Percentiles rank a stretch among this genome's conserved stretches.
Conservation (phyloP, 139 green algal genomes). For the Yamagishiella unicocca region DNA sequence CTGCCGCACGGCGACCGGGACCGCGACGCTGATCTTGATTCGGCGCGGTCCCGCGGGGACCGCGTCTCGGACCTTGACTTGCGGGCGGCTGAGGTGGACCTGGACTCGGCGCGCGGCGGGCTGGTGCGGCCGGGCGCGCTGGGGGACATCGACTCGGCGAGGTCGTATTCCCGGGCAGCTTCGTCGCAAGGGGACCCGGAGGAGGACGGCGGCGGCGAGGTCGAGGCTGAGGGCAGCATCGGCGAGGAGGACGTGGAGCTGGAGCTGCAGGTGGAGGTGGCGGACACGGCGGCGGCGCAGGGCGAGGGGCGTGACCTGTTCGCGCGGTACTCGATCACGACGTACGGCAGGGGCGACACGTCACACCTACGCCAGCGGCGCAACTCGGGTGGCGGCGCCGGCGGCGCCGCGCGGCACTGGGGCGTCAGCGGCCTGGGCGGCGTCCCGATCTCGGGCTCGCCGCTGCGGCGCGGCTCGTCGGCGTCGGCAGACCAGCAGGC, state of each 20-base stretch:
- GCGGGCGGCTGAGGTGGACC: neutral
- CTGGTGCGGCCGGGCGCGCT: neutral
- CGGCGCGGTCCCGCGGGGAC: neutral
- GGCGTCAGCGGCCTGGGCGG: neutral
- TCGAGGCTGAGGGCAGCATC: neutral
- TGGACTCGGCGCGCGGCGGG: constrained; percentile 14
- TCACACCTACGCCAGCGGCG: constrained; percentile 31
- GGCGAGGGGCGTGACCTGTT: constrained; percentile 45
- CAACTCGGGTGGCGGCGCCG: constrained; percentile 2
- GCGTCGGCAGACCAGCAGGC: neutral
- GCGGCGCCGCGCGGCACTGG: neutral
- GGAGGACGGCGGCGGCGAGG: neutral
- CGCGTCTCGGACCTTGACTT: neutral
- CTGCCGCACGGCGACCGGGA: neutral
- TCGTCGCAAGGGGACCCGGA: neutral
- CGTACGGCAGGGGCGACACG: constrained; percentile 26
- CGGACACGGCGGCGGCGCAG: constrained; percentile 8
- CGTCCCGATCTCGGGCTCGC: neutral
- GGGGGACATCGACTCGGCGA: constrained; percentile 45
- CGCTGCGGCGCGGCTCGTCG: constrained; percentile 16
- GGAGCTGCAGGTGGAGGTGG: neutral
- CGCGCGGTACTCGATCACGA: constrained; percentile 60
- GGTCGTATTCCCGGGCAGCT: neutral
- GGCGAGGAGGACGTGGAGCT: constrained; percentile 3
- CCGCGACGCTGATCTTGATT: constrained; percentile 35